Evolutionary conservation across 306 rosid genomes (phyloP).

Genomic region (Styphnolobium japonicum): DNA sequence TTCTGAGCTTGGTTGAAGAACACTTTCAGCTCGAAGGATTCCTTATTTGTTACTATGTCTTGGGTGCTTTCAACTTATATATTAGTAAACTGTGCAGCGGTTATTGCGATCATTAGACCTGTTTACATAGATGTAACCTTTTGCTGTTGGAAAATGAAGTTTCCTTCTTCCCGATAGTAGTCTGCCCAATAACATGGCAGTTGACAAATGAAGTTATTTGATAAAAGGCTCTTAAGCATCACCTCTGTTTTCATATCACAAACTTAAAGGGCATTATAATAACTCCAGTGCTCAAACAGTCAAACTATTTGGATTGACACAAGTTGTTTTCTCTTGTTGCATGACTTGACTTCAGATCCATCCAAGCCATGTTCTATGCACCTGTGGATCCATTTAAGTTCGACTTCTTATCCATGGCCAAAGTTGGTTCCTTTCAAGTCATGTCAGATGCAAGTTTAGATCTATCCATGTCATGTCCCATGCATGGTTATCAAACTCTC

Average conservation of each 20-base stretch:
- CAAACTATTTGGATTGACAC: background rate
- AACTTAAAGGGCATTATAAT: background rate
- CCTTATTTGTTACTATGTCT: background rate
- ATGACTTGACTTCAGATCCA: no score
- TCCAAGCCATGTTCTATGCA: no score
- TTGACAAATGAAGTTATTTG: background rate
- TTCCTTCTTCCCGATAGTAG: no score
- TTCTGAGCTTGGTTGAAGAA: background rate
- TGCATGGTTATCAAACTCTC: no score
- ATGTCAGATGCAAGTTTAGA: no score
- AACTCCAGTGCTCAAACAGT: background rate
- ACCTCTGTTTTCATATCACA: background rate
- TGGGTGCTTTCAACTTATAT: background rate
- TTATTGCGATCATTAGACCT: background rate
- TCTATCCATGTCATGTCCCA: no score
- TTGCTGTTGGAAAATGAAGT: background rate
- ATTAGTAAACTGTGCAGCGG: background rate
- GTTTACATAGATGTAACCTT: background rate
- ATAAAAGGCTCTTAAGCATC: background rate
- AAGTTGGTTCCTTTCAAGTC: no score
- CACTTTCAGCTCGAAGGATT: background rate
- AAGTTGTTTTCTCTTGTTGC: no score
- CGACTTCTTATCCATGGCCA: no score
- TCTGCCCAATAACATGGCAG: background rate
- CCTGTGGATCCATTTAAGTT: no score